Evolutionary conservation across 768 basidiomycete genomes (phyloP).

Genomic region (Russula dissimulans): DNA sequence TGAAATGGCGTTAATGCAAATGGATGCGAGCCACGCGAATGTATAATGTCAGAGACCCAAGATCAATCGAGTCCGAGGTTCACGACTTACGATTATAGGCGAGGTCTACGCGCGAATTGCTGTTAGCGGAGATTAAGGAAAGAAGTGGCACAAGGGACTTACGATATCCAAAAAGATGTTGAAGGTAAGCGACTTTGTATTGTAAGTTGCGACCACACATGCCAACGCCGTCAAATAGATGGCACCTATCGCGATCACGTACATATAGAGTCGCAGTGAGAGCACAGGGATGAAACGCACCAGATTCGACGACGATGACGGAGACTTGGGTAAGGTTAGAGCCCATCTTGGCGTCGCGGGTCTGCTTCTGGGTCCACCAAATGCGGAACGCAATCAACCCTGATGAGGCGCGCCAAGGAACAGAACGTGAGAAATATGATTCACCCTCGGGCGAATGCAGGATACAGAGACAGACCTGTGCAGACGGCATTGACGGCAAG

Average conservation of each 20-base stretch:
- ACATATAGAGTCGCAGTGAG: background rate
- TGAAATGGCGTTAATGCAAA: background rate
- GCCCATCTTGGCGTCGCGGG: slow-evolving; percentile 16
- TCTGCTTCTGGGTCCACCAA: slow-evolving; percentile 14
- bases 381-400: slow-evolving; percentile 17
- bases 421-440: background rate
- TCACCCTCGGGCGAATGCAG: too few species aligned
- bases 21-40: background rate
- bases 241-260: background rate
- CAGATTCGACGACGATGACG: slow-evolving; percentile 14
- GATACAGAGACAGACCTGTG: slow-evolving; percentile 3
- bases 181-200: slow-evolving; percentile 1
- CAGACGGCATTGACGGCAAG: slow-evolving; percentile 12
- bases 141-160: background rate
- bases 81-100: slow-evolving; percentile 15
- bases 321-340: slow-evolving; percentile 10
- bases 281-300: background rate
- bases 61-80: background rate
- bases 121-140: slow-evolving; percentile 8
- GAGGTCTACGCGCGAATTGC: slow-evolving; percentile 1
- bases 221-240: slow-evolving; percentile 8
- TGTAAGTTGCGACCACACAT: slow-evolving; percentile 4
- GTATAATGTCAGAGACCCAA: background rate
- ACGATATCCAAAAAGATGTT: slow-evolving; percentile 18
- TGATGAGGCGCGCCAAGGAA: background rate